Percentiles rank a stretch among this genome's conserved stretches.
Evolutionary conservation across 2,329 filamentous ascomycete genomes (phyloP).

Genomic region (Trichoderma lentiforme): DNA sequence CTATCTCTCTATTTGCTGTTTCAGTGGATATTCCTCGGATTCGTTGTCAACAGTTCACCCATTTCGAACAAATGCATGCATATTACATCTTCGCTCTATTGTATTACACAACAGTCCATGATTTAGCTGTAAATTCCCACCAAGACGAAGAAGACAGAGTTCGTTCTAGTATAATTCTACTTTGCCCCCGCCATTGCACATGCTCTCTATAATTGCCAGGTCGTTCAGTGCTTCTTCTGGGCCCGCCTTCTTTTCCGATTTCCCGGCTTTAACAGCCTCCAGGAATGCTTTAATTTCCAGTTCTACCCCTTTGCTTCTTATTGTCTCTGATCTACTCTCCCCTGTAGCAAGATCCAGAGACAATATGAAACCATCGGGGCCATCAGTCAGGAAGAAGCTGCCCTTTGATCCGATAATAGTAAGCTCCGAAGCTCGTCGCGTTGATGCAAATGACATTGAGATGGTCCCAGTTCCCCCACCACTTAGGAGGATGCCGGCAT

Average conservation of each 20-base stretch:
- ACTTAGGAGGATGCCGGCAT: background rate
- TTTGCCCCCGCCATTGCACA: conserved; percentile 4
- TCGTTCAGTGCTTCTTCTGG: conserved; percentile 13
- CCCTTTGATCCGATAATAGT: background rate
- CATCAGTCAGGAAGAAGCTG: background rate
- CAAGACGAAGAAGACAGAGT: background rate
- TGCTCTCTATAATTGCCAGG: conserved; percentile 5
- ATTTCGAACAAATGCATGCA: background rate
- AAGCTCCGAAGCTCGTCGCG: background rate
- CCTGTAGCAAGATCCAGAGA: background rate
- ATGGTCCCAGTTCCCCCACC: conserved; percentile 6
- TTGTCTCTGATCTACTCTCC: background rate
- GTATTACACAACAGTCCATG: background rate
- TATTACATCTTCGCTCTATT: background rate
- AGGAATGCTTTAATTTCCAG: conserved; percentile 8
- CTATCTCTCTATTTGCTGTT: background rate
- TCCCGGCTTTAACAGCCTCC: background rate
- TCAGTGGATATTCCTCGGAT: background rate
- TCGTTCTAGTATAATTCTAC: background rate
- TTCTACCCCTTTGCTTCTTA: background rate
- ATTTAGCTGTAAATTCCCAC: background rate
- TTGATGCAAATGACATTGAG: conserved; percentile 10
- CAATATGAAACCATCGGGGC: background rate
- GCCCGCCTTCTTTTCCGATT: background rate
- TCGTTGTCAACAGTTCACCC: background rate